Base-by-base conservation (phyloP, 2,329 filamentous ascomycete species). In the Paramyrothecium roridum region DNA sequence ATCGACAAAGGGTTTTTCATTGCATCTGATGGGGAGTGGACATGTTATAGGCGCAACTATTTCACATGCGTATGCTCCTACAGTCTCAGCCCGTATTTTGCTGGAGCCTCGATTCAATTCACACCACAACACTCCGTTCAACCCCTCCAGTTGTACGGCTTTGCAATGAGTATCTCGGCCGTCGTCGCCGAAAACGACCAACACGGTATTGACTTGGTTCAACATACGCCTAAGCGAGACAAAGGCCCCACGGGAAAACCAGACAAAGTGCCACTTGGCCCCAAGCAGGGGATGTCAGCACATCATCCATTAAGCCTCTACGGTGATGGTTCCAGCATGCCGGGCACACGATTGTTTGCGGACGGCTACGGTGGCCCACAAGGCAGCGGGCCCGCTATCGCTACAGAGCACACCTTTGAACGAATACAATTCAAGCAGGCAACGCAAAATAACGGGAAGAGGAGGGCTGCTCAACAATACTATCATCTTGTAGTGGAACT, bases 391-490 rank as follows among this genome's bases (percentile, higher is more conserved):
- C 72, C 76, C 61, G 68, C 50, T 67, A 72, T 74, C 17, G 76
- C 79, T 6, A 80, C 75, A 8, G 82, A 85, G 61, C 80, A 85
- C 59, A 84, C 80, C 0, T 97, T 96, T 67, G 92, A 96, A 68
- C 86, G 93, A 12, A 95, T 96, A 52, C 92, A 96, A 65, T 97
- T 96, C 81, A 96, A 96, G 70, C 90, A 91, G 61, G 92, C 93
- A 1, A 96, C 92, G 0, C 91, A 91, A 22, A 97, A 96, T 75
- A 97, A 97, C 62, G 92, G 92, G 49, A 96, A 96, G 71, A 82
- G 93, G 62, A 81, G 93, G 55, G 92, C 92, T 1, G 91, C 92
- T 19, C 92, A 97, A 67, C 93, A 96, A 64, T 96, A 92, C 70
- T 96, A 96, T 66, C 90, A 95, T 64, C 80, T 97, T n/a, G 84